Percentiles rank a stretch among this genome's conserved stretches.
These are phyloP conservation scores for Imleria badia DNA, from an alignment of 768 basidiomycete species.

Conservation along the genomic window DNA sequence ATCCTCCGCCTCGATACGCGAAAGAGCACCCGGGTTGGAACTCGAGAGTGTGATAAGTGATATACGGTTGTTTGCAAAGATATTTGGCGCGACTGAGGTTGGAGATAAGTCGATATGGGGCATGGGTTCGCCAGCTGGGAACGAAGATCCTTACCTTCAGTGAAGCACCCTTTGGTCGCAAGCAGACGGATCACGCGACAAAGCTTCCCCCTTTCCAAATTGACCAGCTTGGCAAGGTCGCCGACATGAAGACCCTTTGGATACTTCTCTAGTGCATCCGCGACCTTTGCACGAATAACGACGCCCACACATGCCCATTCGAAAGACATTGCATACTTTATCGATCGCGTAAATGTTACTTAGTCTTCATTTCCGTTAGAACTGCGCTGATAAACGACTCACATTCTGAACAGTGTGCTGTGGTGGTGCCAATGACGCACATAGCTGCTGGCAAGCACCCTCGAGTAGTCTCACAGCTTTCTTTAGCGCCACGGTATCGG, in stretches of 20 bases:
- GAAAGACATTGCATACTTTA: slow-evolving; percentile 19
- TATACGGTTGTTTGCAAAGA: slow-evolving; percentile 36
- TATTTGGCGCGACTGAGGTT: slow-evolving; percentile 23
- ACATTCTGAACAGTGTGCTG: slow-evolving; percentile 29
- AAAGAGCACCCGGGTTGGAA: slow-evolving; percentile 10
- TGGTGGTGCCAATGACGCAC: slow-evolving; percentile 28
- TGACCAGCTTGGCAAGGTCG: slow-evolving; percentile 25
- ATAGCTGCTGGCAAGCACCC: slow-evolving; percentile 28
- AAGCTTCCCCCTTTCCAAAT: slow-evolving; percentile 29
- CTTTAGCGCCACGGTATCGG: slow-evolving; percentile 21
- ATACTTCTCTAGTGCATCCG: slow-evolving; percentile 24
- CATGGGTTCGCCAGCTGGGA: neutral
- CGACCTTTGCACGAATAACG: slow-evolving; percentile 25
- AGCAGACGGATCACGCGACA: slow-evolving; percentile 31
- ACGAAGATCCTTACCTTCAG: slow-evolving; percentile 21
- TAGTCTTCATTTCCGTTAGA: neutral
- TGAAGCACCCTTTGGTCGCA: slow-evolving; percentile 31
- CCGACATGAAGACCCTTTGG: slow-evolving; percentile 31
- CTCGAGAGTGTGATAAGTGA: slow-evolving; percentile 26
- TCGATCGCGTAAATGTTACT: neutral
- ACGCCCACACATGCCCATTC: slow-evolving; percentile 29
- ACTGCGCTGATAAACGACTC: neutral
- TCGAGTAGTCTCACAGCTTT: slow-evolving; percentile 29
- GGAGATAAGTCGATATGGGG: neutral
- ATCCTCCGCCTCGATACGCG: slow-evolving; percentile 8